Conservation (phyloP, 768 basidiomycete genomes). For the Phlegmacium glaucopus region DNA sequence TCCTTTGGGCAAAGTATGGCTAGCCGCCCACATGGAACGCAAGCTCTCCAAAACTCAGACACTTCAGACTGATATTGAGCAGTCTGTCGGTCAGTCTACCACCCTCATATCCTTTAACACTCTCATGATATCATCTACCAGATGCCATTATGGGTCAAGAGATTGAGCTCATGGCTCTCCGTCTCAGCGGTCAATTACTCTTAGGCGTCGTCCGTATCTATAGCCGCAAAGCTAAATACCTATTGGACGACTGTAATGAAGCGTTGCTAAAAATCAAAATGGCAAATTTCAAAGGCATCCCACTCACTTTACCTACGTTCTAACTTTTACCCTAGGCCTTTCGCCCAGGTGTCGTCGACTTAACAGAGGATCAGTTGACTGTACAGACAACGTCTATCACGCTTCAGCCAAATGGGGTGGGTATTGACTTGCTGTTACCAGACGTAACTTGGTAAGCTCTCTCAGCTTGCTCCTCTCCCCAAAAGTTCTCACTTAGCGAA, state of each 20-base stretch:
- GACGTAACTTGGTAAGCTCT: slow-evolving; percentile 71
- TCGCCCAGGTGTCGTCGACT: slow-evolving; percentile 91
- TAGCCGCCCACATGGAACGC: slow-evolving; percentile 97
- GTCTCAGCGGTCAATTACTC: slow-evolving; percentile 94
- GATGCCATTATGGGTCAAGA: slow-evolving; percentile 95
- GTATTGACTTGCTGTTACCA: slow-evolving; percentile 76
- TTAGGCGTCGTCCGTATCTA: slow-evolving; percentile 98
- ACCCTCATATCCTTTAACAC: background rate
- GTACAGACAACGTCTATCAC: slow-evolving; percentile 90
- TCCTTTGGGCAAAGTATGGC: slow-evolving; percentile 96
- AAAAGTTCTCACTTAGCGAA: slow-evolving; percentile 24
- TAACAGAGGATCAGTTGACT: slow-evolving; percentile 90
- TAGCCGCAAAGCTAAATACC: slow-evolving; percentile 95
- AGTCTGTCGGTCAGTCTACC: slow-evolving; percentile 68
- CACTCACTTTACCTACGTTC: background rate
- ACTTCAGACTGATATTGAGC: slow-evolving; percentile 90
- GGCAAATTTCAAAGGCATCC: slow-evolving; percentile 56
- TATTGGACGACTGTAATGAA: slow-evolving; percentile 97
- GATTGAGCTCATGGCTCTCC: slow-evolving; percentile 88
- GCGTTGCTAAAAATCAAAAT: slow-evolving; percentile 94
- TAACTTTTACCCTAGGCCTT: slow-evolving; percentile 61
- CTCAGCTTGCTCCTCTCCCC: background rate
- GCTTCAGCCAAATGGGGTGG: slow-evolving; percentile 70
- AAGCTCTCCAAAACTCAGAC: slow-evolving; percentile 97
- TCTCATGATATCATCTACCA: slow-evolving; percentile 19